Conservation (phyloP, 345 rosid genomes). For the Rubroshorea leprosula region DNA sequence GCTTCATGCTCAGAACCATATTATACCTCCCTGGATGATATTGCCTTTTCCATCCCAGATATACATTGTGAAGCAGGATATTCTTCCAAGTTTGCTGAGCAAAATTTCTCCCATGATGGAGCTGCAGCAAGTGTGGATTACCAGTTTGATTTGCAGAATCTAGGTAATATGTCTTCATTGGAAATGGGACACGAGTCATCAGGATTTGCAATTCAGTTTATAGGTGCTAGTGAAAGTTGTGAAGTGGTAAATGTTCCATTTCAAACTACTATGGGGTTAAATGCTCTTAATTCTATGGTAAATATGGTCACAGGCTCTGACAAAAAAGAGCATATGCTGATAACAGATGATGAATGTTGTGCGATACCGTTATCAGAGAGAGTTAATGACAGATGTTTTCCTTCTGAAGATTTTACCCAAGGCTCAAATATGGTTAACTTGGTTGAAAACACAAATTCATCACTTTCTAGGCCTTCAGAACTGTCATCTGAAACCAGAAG, state of each 20-base stretch:
- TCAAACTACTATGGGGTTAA: slow-evolving; percentile 40
- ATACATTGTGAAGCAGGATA: slow-evolving; percentile 48
- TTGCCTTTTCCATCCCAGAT: slow-evolving; percentile 45
- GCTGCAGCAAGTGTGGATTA: slow-evolving; percentile 36
- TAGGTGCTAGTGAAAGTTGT: slow-evolving; percentile 34
- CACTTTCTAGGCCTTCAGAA: slow-evolving; percentile 32
- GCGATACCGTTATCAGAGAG: slow-evolving; percentile 65
- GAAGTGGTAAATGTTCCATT: slow-evolving; percentile 36
- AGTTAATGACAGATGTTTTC: slow-evolving; percentile 30
- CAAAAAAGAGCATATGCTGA: slow-evolving; percentile 46
- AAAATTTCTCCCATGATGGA: slow-evolving; percentile 32
- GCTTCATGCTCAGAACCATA: slow-evolving; percentile 58
- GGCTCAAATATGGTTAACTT: slow-evolving; percentile 31
- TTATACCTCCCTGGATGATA: slow-evolving; percentile 47
- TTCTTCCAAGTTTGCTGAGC: slow-evolving; percentile 43
- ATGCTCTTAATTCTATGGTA: slow-evolving; percentile 39
- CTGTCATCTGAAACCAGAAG: slow-evolving; percentile 37
- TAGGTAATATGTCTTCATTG: slow-evolving; percentile 37
- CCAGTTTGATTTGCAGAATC: slow-evolving; percentile 42
- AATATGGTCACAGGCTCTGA: slow-evolving; percentile 30
- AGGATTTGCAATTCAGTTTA: slow-evolving; percentile 35
- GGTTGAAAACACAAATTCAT: slow-evolving; percentile 33
- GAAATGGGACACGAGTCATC: slow-evolving; percentile 48
- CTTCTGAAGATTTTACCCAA: slow-evolving; percentile 36
- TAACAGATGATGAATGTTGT: slow-evolving; percentile 89